Evolutionary conservation across 345 rosid species (phyloP).

Genomic region (Aquilaria sinensis): DNA sequence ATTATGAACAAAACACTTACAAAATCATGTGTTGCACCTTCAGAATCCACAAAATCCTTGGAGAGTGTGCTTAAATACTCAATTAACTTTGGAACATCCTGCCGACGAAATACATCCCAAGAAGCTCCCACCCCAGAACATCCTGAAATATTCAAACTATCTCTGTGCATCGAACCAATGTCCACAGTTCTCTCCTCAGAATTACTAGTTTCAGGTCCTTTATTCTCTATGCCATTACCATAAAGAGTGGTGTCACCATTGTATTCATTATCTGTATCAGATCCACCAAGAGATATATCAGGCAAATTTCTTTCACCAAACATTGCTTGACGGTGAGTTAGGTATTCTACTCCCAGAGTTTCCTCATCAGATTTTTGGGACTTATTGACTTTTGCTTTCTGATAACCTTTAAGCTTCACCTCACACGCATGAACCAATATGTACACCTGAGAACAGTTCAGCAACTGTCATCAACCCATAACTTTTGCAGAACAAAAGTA

Average conservation of each 20-base stretch:
- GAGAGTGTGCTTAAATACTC: constrained; percentile 41
- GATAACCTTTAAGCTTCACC: constrained; percentile 26
- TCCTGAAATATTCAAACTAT: constrained; percentile 10
- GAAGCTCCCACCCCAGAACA: constrained; percentile 40
- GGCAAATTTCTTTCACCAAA: constrained; percentile 25
- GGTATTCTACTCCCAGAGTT: constrained; percentile 19
- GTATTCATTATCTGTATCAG: constrained; percentile 20
- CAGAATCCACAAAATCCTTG: constrained; percentile 35
- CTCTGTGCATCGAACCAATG: constrained; percentile 16
- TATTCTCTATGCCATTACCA: constrained; percentile 31
- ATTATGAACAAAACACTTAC: constrained; percentile 37
- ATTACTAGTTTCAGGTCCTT: constrained; percentile 18
- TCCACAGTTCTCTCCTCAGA: constrained; percentile 13
- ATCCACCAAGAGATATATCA: constrained; percentile 25
- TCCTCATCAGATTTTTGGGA: constrained; percentile 16
- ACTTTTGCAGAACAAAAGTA: background rate
- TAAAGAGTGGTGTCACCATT: constrained; percentile 18
- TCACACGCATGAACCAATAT: constrained; percentile 52
- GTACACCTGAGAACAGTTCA: constrained; percentile 40
- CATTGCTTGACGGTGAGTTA: constrained; percentile 18
- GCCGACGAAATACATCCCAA: constrained; percentile 86
- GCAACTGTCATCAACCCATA: constrained; percentile 9
- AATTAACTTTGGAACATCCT: constrained; percentile 67
- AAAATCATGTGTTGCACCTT: constrained; percentile 22
- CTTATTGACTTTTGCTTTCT: constrained; percentile 19